These are phyloP conservation scores for Colletotrichum sp. DNA, from an alignment of 2,329 filamentous ascomycete genomes.

Conservation along the genomic window DNA sequence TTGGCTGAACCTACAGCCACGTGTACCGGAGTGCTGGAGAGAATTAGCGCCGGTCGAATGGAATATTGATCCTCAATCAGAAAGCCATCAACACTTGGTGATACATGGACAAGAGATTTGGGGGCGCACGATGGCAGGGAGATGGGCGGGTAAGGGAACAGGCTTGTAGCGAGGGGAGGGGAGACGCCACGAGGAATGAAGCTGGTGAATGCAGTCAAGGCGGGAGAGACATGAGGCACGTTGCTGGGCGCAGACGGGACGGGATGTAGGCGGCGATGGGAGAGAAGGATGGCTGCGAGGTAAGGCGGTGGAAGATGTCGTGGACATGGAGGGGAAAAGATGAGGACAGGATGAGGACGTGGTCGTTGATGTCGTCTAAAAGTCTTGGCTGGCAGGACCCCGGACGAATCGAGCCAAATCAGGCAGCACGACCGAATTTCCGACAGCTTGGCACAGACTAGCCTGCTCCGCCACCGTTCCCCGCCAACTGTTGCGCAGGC, in stretches of 20 bases:
- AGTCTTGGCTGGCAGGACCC: neutral
- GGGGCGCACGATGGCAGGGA: neutral
- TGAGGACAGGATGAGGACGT: neutral
- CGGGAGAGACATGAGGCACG: neutral
- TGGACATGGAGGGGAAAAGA: neutral
- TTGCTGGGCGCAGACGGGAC: neutral
- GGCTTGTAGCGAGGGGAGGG: neutral
- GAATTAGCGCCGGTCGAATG: slow-evolving; percentile 18
- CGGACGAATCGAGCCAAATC: neutral
- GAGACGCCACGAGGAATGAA: neutral
- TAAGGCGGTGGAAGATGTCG: neutral
- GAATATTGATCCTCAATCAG: neutral
- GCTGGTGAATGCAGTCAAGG: slow-evolving; percentile 18
- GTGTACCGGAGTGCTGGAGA: slow-evolving; percentile 10
- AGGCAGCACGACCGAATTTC: slow-evolving; percentile 7
- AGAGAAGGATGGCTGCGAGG: neutral
- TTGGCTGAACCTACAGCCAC: slow-evolving; percentile 14
- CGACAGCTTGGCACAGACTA: slow-evolving; percentile 17
- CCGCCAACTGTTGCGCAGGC: neutral
- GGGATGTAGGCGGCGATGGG: neutral
- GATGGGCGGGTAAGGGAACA: neutral
- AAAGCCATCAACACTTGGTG: neutral
- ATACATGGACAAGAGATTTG: neutral
- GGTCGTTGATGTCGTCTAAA: neutral
- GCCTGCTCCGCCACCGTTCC: slow-evolving; percentile 8